Conservation (phyloP, 2,329 filamentous ascomycete species). For the Fusarium penzigii region DNA sequence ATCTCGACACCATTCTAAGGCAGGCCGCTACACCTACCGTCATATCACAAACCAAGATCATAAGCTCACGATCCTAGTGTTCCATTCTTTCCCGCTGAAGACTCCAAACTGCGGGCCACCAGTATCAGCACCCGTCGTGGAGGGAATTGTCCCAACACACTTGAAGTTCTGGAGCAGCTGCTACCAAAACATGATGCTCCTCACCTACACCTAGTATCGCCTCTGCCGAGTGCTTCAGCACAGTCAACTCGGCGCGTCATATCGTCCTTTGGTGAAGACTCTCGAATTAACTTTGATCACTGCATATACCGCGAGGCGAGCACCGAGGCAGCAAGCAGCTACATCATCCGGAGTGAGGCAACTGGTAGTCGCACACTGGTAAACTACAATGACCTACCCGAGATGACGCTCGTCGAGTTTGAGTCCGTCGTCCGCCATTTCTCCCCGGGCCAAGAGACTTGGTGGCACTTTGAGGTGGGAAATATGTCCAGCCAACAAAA, state of each 20-base stretch:
- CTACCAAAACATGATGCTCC: constrained; percentile 34
- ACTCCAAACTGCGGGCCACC: constrained; percentile 70
- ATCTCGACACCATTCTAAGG: constrained; percentile 71
- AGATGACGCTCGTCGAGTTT: constrained; percentile 69
- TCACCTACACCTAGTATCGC: constrained; percentile 47
- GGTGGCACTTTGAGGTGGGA: constrained; percentile 73
- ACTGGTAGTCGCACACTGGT: constrained; percentile 69
- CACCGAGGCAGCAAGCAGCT: constrained; percentile 64
- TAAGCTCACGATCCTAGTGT: constrained; percentile 48
- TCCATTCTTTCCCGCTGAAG: constrained; percentile 67
- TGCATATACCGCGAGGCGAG: constrained; percentile 61
- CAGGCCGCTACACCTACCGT: constrained; percentile 36
- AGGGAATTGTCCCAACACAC: constrained; percentile 71
- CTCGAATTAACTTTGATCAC: constrained; percentile 49
- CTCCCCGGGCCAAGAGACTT: constrained; percentile 41
- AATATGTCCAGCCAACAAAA: neutral
- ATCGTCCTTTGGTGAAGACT: constrained; percentile 50
- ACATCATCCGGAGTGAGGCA: constrained; percentile 63
- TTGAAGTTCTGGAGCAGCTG: constrained; percentile 70
- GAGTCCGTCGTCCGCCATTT: constrained; percentile 42
- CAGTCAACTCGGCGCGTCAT: constrained; percentile 52
- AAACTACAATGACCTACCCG: constrained; percentile 66
- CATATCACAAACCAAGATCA: neutral
- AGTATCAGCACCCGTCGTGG: constrained; percentile 61
- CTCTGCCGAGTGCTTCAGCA: constrained; percentile 56